A percentile compares a stretch with the other conserved stretches of the same genome.
Evolutionary conservation across 192 early-diverging fungal genomes (phyloP).

Genomic region (Dissophora globulifera): DNA sequence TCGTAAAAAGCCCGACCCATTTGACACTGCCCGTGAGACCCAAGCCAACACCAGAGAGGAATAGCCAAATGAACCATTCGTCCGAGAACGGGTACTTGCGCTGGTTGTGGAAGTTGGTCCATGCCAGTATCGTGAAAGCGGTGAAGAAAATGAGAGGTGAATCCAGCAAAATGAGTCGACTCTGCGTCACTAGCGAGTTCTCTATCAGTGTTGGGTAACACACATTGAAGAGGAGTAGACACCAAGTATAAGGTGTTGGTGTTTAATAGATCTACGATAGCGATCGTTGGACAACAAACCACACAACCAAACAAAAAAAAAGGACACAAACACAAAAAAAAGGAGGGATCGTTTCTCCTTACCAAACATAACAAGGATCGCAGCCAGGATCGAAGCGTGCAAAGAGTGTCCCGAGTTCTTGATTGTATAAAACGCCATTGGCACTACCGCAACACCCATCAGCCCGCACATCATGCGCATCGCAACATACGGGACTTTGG

Average conservation of each 20-base stretch:
- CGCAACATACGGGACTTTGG: constrained; percentile 89
- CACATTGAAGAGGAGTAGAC: too few species aligned
- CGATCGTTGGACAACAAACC: too few species aligned
- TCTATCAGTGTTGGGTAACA: constrained; percentile 74
- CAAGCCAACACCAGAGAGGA: constrained; percentile 84
- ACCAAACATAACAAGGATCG: constrained; percentile 86
- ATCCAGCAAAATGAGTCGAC: constrained; percentile 91
- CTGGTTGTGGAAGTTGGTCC: constrained; percentile 88
- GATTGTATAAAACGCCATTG: constrained; percentile 85
- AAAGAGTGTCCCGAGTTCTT: constrained; percentile 83
- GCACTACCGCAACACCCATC: constrained; percentile 83
- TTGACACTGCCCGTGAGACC: constrained; percentile 85
- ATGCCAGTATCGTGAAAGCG: constrained; percentile 78
- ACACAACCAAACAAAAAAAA: neutral
- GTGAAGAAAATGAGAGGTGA: constrained; percentile 92
- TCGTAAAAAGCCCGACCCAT: constrained; percentile 93
- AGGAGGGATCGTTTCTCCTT: too few species aligned
- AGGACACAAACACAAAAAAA: neutral
- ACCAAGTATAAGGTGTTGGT: too few species aligned
- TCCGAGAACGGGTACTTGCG: constrained; percentile 71
- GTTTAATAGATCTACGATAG: too few species aligned
- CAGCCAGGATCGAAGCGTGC: constrained; percentile 79
- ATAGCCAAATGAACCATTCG: constrained; percentile 89
- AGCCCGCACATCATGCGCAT: constrained; percentile 85
- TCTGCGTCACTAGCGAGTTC: constrained; percentile 90